These are phyloP conservation scores for Aspergillus piperis DNA, from an alignment of 2,329 filamentous ascomycete genomes.

Conservation along the genomic window DNA sequence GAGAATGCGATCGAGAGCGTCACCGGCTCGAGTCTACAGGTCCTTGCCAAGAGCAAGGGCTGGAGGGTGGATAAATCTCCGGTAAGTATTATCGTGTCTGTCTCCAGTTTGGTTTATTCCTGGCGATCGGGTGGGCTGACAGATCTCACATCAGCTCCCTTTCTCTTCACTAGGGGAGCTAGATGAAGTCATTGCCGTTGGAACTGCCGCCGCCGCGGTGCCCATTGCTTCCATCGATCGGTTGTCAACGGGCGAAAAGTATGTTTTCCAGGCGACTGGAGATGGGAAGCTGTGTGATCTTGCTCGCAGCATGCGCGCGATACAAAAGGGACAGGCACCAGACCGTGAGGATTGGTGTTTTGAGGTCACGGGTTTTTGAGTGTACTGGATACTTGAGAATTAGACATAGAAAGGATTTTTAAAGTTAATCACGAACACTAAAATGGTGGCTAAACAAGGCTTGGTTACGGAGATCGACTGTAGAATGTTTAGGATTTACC, in stretches of 20 bases:
- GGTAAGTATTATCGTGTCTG: background rate
- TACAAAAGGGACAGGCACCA: background rate
- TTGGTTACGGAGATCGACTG: background rate
- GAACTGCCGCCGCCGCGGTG: background rate
- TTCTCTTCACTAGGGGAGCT: background rate
- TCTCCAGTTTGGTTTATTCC: background rate
- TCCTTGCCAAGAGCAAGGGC: background rate
- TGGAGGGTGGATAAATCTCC: background rate
- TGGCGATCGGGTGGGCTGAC: background rate
- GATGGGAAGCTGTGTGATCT: background rate
- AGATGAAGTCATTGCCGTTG: background rate
- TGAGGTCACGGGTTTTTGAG: background rate
- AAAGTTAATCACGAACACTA: background rate
- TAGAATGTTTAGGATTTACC: too few species aligned
- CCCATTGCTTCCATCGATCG: background rate
- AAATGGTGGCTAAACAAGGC: background rate
- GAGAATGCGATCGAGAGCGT: background rate
- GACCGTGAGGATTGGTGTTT: background rate
- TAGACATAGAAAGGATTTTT: background rate
- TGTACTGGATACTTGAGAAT: background rate
- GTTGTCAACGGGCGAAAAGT: background rate
- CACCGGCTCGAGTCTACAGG: background rate
- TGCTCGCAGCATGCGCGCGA: background rate
- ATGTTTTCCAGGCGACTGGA: background rate
- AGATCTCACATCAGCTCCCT: background rate